phyloP scores from a whole-genome alignment of 805 yeast species.

The Cyberlindnera euphorbiiphila region DNA sequence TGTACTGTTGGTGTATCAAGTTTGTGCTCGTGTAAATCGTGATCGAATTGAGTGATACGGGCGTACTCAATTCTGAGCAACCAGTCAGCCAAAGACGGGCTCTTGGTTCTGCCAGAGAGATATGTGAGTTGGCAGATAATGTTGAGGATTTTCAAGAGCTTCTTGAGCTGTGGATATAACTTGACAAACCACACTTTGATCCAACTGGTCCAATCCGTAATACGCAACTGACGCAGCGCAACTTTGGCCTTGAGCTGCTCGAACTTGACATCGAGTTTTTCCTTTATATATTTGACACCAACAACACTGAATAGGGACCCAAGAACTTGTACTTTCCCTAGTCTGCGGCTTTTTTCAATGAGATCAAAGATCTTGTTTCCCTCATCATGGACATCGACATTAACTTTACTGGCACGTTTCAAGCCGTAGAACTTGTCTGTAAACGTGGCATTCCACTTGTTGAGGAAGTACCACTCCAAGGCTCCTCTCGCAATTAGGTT shows the following conservation, averaged over 20 bases:
- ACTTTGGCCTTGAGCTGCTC: constrained; percentile 60
- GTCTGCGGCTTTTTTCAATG: constrained; percentile 48
- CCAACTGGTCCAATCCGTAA: constrained; percentile 16
- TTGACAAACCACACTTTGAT: constrained; percentile 44
- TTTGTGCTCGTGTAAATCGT: constrained; percentile 22
- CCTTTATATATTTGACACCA: constrained; percentile 63
- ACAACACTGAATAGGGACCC: constrained; percentile 58
- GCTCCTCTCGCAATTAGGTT: constrained; percentile 55
- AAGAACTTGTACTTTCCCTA: constrained; percentile 49
- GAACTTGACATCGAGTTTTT: constrained; percentile 60
- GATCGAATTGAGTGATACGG: constrained; percentile 29
- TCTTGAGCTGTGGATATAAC: constrained; percentile 56
- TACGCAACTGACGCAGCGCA: constrained; percentile 43
- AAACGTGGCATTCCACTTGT: constrained; percentile 76
- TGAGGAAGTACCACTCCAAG: constrained; percentile 68
- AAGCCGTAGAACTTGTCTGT: constrained; percentile 92
- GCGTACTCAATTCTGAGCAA: constrained; percentile 63
- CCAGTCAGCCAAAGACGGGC: constrained; percentile 59
- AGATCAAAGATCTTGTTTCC: constrained; percentile 28
- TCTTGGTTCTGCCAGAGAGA: constrained; percentile 60
- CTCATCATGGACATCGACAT: constrained; percentile 31
- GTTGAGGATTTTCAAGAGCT: constrained; percentile 43
- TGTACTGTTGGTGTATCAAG: background rate
- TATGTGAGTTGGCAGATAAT: constrained; percentile 59
- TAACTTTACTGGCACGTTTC: constrained; percentile 45